Percentiles rank a stretch among this genome's conserved stretches.
Evolutionary conservation across 345 rosid genomes (phyloP).

Genomic region (Murraya koenigii): DNA sequence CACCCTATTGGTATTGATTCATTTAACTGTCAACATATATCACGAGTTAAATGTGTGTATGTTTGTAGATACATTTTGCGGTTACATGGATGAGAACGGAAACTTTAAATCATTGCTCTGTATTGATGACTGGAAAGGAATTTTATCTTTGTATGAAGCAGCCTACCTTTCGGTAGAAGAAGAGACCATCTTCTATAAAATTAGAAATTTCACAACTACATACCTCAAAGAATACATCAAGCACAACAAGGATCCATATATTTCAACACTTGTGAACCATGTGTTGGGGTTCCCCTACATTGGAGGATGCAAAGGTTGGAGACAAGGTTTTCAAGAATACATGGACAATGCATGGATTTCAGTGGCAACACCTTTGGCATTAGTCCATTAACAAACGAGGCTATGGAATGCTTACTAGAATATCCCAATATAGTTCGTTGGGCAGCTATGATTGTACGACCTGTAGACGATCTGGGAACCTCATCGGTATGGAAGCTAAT

Average conservation of each 20-base stretch:
- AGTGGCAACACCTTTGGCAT: too few relatives aligned
- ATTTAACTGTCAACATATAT: too few relatives aligned
- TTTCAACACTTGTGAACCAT: too few relatives aligned
- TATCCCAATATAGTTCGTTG: too few relatives aligned
- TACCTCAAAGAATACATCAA: constrained; percentile 1
- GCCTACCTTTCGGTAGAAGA: constrained; percentile 11
- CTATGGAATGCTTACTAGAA: too few relatives aligned
- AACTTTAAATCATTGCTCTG: background rate
- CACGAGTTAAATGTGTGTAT: background rate
- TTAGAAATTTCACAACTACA: constrained; percentile 13
- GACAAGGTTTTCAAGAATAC: constrained; percentile 19
- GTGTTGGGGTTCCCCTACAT: too few relatives aligned
- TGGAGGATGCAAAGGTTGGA: constrained; percentile 24
- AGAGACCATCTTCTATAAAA: constrained; percentile 20
- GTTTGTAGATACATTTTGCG: constrained; percentile 18
- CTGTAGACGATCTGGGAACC: too few relatives aligned
- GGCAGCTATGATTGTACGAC: too few relatives aligned
- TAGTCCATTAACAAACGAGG: too few relatives aligned
- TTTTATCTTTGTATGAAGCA: constrained; percentile 23
- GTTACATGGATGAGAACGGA: constrained; percentile 18
- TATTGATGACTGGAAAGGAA: constrained; percentile 5
- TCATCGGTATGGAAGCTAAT: too few relatives aligned
- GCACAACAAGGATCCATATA: background rate
- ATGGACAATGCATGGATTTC: too few relatives aligned
- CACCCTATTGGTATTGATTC: too few relatives aligned